Conservation (phyloP, 345 rosid species). For the Gossypium raimondii region DNA sequence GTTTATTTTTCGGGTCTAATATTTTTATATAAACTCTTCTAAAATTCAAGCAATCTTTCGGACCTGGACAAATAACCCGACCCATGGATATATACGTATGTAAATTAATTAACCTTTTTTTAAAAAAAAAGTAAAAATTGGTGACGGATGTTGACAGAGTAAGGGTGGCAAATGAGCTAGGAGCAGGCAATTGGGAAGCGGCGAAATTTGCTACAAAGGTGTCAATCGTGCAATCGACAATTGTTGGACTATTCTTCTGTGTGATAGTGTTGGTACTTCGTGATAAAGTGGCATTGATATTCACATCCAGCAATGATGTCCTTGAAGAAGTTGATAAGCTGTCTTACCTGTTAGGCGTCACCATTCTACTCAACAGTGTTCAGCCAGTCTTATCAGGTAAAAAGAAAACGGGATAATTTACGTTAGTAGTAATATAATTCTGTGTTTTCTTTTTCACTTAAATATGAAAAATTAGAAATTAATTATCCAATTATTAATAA, state of each 20-base stretch:
- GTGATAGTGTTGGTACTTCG: constrained; percentile 23
- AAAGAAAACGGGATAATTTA: background rate
- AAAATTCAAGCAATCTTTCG: fast-evolving
- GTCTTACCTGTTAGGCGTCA: constrained; percentile 27
- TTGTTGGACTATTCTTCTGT: constrained; percentile 36
- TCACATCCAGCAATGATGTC: constrained; percentile 32
- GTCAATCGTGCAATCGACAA: constrained; percentile 29
- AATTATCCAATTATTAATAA: too few species aligned
- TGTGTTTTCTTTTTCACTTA: too few species aligned
- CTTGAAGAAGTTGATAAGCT: constrained; percentile 31
- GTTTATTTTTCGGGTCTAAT: fast-evolving
- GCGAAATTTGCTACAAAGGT: constrained; percentile 40
- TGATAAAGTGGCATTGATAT: constrained; percentile 31
- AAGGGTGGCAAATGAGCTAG: constrained; percentile 46
- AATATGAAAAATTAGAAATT: too few species aligned
- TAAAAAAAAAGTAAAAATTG: background rate
- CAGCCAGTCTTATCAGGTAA: constrained; percentile 49
- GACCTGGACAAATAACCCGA: fast-evolving
- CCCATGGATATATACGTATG: fast-evolving
- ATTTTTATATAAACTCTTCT: too few species aligned
- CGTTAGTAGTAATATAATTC: too few species aligned
- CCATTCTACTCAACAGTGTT: constrained; percentile 44
- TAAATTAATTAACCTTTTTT: too few species aligned
- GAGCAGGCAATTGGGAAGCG: constrained; percentile 40
- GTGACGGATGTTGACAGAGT: constrained; percentile 26